These are phyloP conservation scores for Coemansia sp. DNA, from an alignment of 192 early-diverging fungal genomes.

Conservation along the genomic window DNA sequence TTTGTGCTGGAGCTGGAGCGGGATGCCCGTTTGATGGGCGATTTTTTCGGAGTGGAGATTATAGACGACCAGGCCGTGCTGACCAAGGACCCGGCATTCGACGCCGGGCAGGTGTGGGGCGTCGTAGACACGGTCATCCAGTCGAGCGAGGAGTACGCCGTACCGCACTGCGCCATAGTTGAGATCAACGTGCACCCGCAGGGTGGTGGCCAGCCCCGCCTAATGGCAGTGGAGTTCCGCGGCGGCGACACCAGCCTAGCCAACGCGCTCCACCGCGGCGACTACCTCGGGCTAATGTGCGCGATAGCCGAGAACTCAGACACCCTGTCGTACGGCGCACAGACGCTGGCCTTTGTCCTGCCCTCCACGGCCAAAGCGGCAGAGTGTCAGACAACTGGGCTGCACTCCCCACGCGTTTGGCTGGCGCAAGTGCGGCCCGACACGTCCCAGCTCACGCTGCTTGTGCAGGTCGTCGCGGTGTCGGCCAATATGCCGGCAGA, in stretches of 20 bases:
- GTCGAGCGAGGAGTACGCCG: not conserved
- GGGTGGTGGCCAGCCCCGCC: not conserved
- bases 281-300: constrained; percentile 41
- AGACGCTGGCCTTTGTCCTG: constrained; percentile 45
- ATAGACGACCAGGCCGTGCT: not conserved
- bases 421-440: constrained; percentile 17
- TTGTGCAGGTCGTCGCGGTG: constrained; percentile 39
- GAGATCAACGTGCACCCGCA: not conserved
- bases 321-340: constrained; percentile 30
- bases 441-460: constrained; percentile 35
- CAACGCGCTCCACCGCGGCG: constrained; percentile 23
- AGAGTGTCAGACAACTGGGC: not conserved
- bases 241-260: constrained; percentile 14
- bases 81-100: constrained; percentile 17
- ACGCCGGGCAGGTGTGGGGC: constrained; percentile 49
- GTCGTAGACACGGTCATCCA: constrained; percentile 7
- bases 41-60: constrained; percentile 30
- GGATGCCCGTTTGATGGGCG: constrained; percentile 26
- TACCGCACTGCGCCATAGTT: not conserved
- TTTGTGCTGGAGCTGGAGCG: constrained; percentile 33
- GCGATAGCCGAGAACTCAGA: constrained; percentile 4
- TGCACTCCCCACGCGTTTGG: not conserved
- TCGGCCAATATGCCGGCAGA: constrained; percentile 36
- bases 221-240: constrained; percentile 27
- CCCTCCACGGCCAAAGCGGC: not conserved